Evolutionary conservation across 129 eudicot species (phyloP).

Genomic region (Ambrosia artemisiifolia): DNA sequence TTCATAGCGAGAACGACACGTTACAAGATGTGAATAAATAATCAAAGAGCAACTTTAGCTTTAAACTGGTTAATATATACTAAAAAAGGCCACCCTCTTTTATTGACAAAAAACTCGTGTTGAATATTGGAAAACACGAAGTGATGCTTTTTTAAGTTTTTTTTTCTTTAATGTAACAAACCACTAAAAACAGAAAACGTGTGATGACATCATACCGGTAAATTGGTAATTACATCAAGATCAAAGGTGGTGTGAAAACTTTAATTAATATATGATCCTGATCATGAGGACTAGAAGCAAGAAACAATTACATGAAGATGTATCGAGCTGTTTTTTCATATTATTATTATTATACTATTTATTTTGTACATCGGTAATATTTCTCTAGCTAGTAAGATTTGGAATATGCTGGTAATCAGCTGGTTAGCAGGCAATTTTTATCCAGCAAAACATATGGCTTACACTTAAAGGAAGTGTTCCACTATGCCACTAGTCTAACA

Average conservation of each 20-base stretch:
- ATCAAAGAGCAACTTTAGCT: constrained; percentile 15
- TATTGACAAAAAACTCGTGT: constrained; percentile 27
- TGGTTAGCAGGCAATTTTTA: constrained; percentile 23
- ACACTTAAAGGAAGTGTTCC: constrained; percentile 11
- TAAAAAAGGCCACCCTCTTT: constrained; percentile 28
- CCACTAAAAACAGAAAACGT: constrained; percentile 17
- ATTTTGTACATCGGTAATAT: background rate
- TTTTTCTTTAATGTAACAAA: constrained; percentile 24
- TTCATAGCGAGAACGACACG: no score
- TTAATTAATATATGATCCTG: constrained; percentile 4
- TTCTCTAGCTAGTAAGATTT: background rate
- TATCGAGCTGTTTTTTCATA: background rate
- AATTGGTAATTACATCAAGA: constrained; percentile 15
- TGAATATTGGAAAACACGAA: constrained; percentile 20
- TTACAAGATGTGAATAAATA: constrained; percentile 7
- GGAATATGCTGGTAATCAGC: constrained; percentile 19
- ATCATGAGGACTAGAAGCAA: constrained; percentile 2
- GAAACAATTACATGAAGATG: background rate
- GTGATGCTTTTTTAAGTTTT: constrained; percentile 12
- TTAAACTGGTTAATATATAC: constrained; percentile 18
- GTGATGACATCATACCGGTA: constrained; percentile 16
- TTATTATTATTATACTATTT: background rate
- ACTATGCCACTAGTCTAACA: background rate
- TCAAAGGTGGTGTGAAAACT: constrained; percentile 10
- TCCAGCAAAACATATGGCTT: constrained; percentile 20